phyloP scores from a whole-genome alignment of 192 early-diverging fungal species.

The Backusella luteola region DNA sequence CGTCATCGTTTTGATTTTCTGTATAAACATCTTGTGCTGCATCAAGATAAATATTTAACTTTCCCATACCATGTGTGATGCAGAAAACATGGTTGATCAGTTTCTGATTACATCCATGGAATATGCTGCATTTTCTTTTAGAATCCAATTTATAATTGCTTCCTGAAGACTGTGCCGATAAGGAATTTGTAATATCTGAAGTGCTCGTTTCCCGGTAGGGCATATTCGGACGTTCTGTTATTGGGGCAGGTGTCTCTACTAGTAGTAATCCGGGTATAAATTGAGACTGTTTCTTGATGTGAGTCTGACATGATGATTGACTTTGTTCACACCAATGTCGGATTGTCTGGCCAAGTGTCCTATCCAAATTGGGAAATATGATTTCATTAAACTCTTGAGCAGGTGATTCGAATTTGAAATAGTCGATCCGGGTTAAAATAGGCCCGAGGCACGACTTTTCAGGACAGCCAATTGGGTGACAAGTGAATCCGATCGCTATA shows the following conservation, averaged over 20 bases:
- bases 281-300: constrained; percentile 1
- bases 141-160: neutral
- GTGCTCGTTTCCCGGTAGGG: neutral
- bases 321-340: constrained; percentile 5
- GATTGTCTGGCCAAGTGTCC: neutral
- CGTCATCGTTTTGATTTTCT: constrained; percentile 55
- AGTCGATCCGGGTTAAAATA: constrained; percentile 6
- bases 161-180: neutral
- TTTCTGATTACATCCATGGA: constrained; percentile 40
- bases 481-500: constrained; percentile 10
- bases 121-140: neutral
- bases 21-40: constrained; percentile 22
- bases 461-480: constrained; percentile 25
- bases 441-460: constrained; percentile 25
- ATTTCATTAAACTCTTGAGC: neutral
- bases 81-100: constrained; percentile 52
- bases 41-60: constrained; percentile 49
- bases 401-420: constrained; percentile 11
- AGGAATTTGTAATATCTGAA: neutral
- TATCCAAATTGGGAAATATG: neutral
- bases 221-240: neutral
- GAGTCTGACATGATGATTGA: neutral
- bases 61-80: constrained; percentile 51
- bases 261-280: constrained; percentile 2
- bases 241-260: neutral